Percentiles rank a stretch among this genome's conserved stretches.
phyloP scores from a whole-genome alignment of 2,329 filamentous ascomycete species.

The Colletotrichum caudatum region DNA sequence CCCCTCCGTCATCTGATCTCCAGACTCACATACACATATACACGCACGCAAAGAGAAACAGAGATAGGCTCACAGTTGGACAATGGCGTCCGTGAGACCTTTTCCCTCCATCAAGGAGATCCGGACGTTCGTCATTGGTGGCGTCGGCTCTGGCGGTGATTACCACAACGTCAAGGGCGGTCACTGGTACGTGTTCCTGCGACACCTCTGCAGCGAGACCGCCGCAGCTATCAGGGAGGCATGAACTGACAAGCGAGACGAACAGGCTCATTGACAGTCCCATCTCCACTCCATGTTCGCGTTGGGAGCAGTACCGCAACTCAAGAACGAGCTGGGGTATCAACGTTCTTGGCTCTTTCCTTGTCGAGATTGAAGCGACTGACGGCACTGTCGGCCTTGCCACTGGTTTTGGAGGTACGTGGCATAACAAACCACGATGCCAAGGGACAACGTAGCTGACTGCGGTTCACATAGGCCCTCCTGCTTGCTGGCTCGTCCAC shows the following conservation, averaged over 20 bases:
- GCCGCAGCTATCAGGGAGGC: background rate
- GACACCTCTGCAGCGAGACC: background rate
- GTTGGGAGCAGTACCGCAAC: slow-evolving; percentile 87
- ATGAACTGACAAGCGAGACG: slow-evolving; percentile 47
- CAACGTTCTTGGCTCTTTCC: slow-evolving; percentile 93
- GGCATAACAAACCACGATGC: no score
- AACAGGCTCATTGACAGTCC: slow-evolving; percentile 89
- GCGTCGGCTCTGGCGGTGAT: slow-evolving; percentile 73
- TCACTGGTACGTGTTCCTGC: slow-evolving; percentile 67
- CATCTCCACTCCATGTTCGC: slow-evolving; percentile 92
- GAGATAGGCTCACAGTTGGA: slow-evolving; percentile 19
- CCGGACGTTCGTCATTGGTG: slow-evolving; percentile 78
- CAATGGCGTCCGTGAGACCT: slow-evolving; percentile 63
- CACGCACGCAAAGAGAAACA: background rate
- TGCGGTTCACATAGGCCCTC: slow-evolving; percentile 68
- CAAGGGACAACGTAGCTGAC: background rate
- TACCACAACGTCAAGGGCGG: slow-evolving; percentile 91
- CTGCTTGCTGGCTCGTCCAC: slow-evolving; percentile 92
- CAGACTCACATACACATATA: slow-evolving; percentile 2
- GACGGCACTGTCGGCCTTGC: slow-evolving; percentile 96
- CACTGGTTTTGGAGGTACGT: slow-evolving; percentile 85
- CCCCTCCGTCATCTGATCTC: slow-evolving; percentile 38
- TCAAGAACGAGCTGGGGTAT: slow-evolving; percentile 95
- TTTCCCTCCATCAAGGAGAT: slow-evolving; percentile 84
- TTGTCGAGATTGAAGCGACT: slow-evolving; percentile 87